Evolutionary conservation across 805 yeast genomes (phyloP), one percentile per base, ranked within the genome.

Genomic region (Kuraishia piskuri): DNA sequence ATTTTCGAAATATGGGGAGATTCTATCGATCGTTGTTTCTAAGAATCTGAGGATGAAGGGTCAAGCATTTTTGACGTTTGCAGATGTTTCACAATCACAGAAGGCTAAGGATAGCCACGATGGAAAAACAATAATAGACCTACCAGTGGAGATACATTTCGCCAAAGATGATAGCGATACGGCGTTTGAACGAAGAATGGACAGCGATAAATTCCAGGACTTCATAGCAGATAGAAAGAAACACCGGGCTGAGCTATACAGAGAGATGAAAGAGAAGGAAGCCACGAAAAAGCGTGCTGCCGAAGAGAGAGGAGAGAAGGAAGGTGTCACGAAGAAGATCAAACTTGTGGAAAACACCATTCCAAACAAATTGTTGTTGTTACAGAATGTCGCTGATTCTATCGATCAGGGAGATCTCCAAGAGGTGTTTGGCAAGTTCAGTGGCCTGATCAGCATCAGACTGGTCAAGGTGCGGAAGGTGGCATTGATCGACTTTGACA

Each of bases 401-500:
- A 62, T 73, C 2, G 63, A 76, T 1, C 60, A 66, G 14, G 74
- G 70, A 0, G 71, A 69, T 2, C 66, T 90, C 7, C 64, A 63
- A 2, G 68, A 59, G 0, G 57, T 73, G 0, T 90, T 89, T 63
- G 72, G 69, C 2, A 61, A 64, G 2, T 77, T 62, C 56, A 68
- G 73, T 0, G 96, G 96, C 0, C 85, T 86, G 57, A 68, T 79
- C 12, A 88, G 84, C 58, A 71, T 84, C 1, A 79, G 95, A 52
- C 68, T 82, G 40, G 90, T 92, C 24, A 74, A 77, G 2, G 79
- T 83, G 5, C 76, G 89, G 48, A 79, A 79, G 44, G 78, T 92
- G 49, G 95, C 94, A 10, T 86, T 92, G 66, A 77, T 92, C 2
- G 97, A 92, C 60, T 92, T 84, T 64, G 81, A 77, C 22, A 69